Evolutionary conservation across 805 yeast genomes (phyloP), one percentile per base, ranked within the genome.

Genomic region (Spathaspora sp.): DNA sequence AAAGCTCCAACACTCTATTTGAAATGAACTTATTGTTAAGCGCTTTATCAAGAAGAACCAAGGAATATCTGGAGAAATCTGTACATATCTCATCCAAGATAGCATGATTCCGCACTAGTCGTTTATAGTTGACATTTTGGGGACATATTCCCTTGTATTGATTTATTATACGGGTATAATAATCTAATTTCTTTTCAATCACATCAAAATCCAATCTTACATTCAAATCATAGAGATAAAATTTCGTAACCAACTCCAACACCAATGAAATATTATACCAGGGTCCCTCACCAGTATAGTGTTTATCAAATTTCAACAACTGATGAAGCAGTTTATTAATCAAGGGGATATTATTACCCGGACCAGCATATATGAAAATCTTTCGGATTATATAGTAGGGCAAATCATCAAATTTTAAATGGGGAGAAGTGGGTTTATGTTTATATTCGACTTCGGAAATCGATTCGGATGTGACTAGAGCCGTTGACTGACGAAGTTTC

Each of bases 331-430:
- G 47, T 44, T 58, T 65, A 52, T 70, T 72, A 1, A 68, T 62
- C 12, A 72, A 59, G 0, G 78, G 73, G 4, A 80, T 63, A 3
- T 51, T 52, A 49, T 70, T 70, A 16, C 49, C 61, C n/a, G 71
- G 60, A 1, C 74, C 75, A 2, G 77, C 61, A n/a, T 55, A 54
- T 2, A 70, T 57, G 57, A 77, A 74, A 9, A 81, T 69, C 42
- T 59, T 59, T 23, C 63, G 68, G 1, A 79, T 52, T 1, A 81
- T 49, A 51, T 80, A 83, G 2, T 60, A 49, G 1, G 85, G 84
- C 11, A 80, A 60, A 10, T 46, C 46, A 19, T 39, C 44, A n/a
- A 51, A 43, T 10, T 19, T 29, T 19, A 51, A 26, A n/a, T n/a
- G n/a, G n/a, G n/a, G 16, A 17, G 16, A 8, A 18, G 35, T 17